Percentiles rank a stretch among this genome's conserved stretches.
These are phyloP conservation scores for Nepenthes alata DNA, from an alignment of 179 eudicot species.

Conservation along the genomic window DNA sequence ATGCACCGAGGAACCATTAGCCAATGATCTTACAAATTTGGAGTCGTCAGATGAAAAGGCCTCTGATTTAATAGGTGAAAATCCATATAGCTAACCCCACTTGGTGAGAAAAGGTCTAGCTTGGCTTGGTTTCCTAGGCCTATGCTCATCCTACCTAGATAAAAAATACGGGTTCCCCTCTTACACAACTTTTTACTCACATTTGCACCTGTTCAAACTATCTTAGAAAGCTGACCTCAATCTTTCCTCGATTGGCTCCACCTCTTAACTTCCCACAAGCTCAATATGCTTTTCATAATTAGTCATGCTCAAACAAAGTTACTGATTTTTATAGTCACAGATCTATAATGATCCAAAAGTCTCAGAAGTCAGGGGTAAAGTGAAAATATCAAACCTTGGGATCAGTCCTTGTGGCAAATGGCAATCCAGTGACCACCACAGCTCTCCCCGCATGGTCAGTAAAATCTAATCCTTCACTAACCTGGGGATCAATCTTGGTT, in stretches of 20 bases:
- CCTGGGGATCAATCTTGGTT: conserved; percentile 26
- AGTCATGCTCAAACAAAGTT: not conserved
- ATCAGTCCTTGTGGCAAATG: conserved; percentile 74
- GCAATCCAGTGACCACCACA: conserved; percentile 82
- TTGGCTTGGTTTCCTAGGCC: no score
- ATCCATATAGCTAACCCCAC: no score
- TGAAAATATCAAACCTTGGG: conserved; percentile 55
- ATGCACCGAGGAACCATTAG: no score
- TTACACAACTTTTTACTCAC: not conserved
- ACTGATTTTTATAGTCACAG: not conserved
- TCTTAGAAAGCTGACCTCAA: not conserved
- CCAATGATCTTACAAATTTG: no score
- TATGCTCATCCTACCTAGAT: no score
- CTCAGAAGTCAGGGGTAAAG: not conserved
- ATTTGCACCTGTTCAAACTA: not conserved
- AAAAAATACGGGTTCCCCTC: not conserved
- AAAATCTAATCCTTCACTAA: conserved; percentile 98
- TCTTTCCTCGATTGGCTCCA: not conserved
- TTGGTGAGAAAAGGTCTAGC: no score
- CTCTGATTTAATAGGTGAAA: no score
- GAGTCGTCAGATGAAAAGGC: no score
- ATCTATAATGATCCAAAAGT: not conserved
- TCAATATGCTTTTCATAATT: not conserved
- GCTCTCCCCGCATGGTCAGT: conserved; percentile 95
- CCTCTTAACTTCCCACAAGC: not conserved